Evolutionary conservation across 1,139 yeast species (phyloP).

Genomic region (Candida anutae): DNA sequence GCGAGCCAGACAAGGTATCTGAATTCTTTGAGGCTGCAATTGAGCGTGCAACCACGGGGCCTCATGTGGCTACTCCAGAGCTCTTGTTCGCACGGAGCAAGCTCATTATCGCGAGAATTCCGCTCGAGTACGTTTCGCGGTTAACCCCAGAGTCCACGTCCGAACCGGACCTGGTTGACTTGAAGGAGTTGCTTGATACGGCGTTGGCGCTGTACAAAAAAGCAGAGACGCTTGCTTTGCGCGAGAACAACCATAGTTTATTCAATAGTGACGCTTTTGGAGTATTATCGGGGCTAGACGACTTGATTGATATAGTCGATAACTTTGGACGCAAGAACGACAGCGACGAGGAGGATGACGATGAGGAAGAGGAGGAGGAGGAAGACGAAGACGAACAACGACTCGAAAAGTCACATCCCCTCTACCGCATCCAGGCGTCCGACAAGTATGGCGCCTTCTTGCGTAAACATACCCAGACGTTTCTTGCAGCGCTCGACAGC

Average conservation of each 20-base stretch:
- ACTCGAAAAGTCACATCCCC: conserved; percentile 48
- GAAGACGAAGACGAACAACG: no score
- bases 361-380: conserved; percentile 22
- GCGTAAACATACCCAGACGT: conserved; percentile 42
- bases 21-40: conserved; percentile 63
- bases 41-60: conserved; percentile 54
- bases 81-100: conserved; percentile 49
- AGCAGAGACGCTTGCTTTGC: conserved; percentile 32
- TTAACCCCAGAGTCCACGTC: conserved; percentile 31
- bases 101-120: conserved; percentile 49
- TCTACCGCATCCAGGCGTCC: conserved; percentile 28
- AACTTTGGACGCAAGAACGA: conserved; percentile 48
- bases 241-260: conserved; percentile 15
- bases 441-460: conserved; percentile 48
- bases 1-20: conserved; percentile 28
- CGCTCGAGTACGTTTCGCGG: conserved; percentile 47
- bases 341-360: conserved; percentile 34
- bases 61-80: conserved; percentile 34
- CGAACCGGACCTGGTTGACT: conserved; percentile 19
- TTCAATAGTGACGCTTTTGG: conserved; percentile 39
- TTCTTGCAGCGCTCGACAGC: conserved; percentile 31
- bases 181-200: conserved; percentile 30
- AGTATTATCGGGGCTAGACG: conserved; percentile 51
- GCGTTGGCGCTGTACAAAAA: conserved; percentile 36
- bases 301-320: conserved; percentile 55